These are phyloP conservation scores for Colletotrichum spaethianum DNA, from an alignment of 2,329 filamentous ascomycete species.

Conservation along the genomic window DNA sequence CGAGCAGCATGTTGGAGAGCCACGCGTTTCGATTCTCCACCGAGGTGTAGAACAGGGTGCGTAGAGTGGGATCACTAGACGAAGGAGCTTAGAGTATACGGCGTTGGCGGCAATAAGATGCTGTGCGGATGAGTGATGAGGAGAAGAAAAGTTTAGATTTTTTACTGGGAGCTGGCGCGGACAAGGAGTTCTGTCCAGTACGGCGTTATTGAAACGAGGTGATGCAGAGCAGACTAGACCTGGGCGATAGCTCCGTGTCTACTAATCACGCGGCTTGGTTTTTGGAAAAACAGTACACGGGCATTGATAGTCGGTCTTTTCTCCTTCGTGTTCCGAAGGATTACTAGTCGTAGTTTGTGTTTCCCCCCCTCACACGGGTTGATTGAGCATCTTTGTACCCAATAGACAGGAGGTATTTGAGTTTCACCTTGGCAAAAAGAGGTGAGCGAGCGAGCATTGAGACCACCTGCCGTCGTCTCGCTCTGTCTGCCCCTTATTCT, in stretches of 20 bases:
- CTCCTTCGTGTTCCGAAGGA: background rate
- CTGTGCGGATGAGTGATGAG: background rate
- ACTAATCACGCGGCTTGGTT: background rate
- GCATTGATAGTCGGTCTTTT: background rate
- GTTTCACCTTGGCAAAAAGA: background rate
- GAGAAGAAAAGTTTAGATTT: constrained; percentile 21
- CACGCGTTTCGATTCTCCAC: constrained; percentile 55
- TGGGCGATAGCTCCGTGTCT: background rate
- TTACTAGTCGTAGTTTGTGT: background rate
- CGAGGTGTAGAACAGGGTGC: constrained; percentile 23
- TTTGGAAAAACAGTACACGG: background rate
- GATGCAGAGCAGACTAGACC: background rate
- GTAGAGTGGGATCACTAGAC: background rate
- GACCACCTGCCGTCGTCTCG: background rate
- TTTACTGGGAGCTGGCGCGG: background rate
- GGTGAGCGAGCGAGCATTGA: background rate
- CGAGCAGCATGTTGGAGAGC: constrained; percentile 69
- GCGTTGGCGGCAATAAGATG: background rate
- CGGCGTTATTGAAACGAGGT: constrained; percentile 22
- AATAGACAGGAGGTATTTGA: constrained; percentile 25
- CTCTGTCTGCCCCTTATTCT: background rate
- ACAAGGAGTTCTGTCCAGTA: background rate
- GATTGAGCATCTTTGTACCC: background rate
- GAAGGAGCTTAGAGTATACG: background rate
- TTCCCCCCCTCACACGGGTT: background rate